Conservation (phyloP, 148 eudicot genomes). For the Arctostaphylos glauca region DNA sequence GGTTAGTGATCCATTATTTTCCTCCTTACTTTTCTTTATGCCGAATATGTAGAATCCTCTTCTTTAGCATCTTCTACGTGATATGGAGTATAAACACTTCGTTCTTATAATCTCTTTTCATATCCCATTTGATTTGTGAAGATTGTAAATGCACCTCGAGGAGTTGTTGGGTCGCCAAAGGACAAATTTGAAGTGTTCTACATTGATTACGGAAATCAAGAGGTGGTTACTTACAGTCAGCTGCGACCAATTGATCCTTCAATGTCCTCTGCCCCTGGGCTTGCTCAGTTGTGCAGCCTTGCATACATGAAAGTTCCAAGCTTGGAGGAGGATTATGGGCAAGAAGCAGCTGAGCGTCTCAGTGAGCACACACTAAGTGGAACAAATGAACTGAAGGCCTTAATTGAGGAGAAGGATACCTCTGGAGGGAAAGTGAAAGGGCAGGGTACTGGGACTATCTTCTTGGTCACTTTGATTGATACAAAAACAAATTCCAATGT, state of each 20-base stretch:
- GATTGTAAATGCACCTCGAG: constrained; percentile 72
- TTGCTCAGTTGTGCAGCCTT: constrained; percentile 85
- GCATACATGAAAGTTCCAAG: constrained; percentile 78
- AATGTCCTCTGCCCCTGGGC: constrained; percentile 57
- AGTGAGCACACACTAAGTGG: constrained; percentile 60
- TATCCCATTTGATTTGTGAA: constrained; percentile 12
- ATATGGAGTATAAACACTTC: neutral
- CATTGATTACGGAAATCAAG: constrained; percentile 95
- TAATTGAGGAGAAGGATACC: constrained; percentile 76
- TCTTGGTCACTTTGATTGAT: constrained; percentile 66
- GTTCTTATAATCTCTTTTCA: neutral
- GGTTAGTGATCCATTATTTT: neutral
- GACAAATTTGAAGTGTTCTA: constrained; percentile 90
- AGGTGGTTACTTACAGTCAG: constrained; percentile 63
- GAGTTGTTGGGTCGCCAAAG: constrained; percentile 52
- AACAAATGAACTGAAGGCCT: constrained; percentile 66
- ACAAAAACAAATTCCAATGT: constrained; percentile 49
- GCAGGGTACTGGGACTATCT: constrained; percentile 83
- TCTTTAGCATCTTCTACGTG: neutral
- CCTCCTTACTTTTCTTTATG: too few relatives aligned
- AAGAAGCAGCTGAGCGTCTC: constrained; percentile 73
- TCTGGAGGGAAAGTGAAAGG: constrained; percentile 91
- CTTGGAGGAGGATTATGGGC: constrained; percentile 83
- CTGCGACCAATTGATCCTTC: constrained; percentile 74
- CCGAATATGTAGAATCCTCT: neutral